Conservation (phyloP, 2,329 filamentous ascomycete genomes). For the Cercospora sp. region DNA sequence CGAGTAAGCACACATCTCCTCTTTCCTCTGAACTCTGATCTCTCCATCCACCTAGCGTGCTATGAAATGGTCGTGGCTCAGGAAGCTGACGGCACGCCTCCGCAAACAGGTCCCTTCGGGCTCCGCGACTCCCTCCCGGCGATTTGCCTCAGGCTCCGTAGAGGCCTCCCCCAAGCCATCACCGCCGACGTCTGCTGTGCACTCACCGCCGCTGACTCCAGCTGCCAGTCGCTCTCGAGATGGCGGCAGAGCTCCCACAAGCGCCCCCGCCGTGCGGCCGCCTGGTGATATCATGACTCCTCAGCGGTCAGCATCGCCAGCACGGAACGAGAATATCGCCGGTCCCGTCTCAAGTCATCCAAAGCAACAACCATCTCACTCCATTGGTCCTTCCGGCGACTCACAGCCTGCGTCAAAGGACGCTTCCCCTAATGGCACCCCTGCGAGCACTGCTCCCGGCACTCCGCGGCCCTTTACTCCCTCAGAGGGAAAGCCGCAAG, state of each 20-base stretch:
- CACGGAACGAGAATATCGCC: conserved; percentile 34
- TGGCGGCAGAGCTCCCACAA: conserved; percentile 34
- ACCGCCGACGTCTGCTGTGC: conserved; percentile 68
- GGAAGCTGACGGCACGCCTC: conserved; percentile 28
- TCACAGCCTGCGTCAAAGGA: conserved; percentile 57
- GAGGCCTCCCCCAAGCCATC: conserved; percentile 64
- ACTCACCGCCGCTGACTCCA: conserved; percentile 87
- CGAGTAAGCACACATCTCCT: conserved; percentile 61
- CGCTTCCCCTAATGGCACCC: conserved; percentile 63
- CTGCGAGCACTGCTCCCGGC: conserved; percentile 51
- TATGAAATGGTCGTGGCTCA: conserved; percentile 24
- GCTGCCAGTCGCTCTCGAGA: conserved; percentile 69
- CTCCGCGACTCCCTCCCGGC: conserved; percentile 40
- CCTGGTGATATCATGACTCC: conserved; percentile 63
- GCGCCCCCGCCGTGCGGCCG: conserved; percentile 39
- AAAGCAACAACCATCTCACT: conserved; percentile 56
- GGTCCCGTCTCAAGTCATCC: conserved; percentile 47
- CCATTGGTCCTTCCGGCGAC: conserved; percentile 58
- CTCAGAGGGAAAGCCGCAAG: conserved; percentile 70
- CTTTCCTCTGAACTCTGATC: background rate
- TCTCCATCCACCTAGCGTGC: conserved; percentile 2
- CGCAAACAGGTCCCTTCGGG: conserved; percentile 51
- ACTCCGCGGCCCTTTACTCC: conserved; percentile 64
- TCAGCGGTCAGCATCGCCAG: conserved; percentile 49
- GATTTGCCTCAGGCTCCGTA: conserved; percentile 44